phyloP scores from a whole-genome alignment of 176 grass and related monocot genomes.

The Bothriochloa decipiens region DNA sequence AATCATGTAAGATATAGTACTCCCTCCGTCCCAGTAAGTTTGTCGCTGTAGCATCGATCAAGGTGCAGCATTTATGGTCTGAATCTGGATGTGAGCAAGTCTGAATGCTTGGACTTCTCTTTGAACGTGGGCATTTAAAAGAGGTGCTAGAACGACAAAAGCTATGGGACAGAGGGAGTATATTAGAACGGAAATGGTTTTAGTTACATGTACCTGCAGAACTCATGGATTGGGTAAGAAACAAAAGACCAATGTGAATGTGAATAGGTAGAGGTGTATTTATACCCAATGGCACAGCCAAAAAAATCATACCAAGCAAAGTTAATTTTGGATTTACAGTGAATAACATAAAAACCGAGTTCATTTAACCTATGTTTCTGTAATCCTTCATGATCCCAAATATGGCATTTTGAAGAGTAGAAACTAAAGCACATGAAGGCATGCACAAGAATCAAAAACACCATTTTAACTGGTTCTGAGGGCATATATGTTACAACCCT shows the following conservation, averaged over 20 bases:
- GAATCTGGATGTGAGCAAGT: too few species aligned
- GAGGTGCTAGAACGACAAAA: too few species aligned
- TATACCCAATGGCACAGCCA: background rate
- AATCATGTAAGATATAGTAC: constrained; percentile 12
- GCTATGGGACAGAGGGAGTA: too few species aligned
- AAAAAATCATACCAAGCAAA: background rate
- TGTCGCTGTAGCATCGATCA: too few species aligned
- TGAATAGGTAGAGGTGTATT: constrained; percentile 7
- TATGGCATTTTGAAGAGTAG: background rate
- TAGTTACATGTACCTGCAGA: constrained; percentile 27
- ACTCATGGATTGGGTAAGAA: background rate
- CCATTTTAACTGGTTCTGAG: background rate
- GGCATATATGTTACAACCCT: background rate
- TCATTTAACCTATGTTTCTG: constrained; percentile 11
- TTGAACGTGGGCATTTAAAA: too few species aligned
- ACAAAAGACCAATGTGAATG: background rate
- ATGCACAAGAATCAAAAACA: constrained; percentile 1
- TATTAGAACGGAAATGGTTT: constrained; percentile 17
- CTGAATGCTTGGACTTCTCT: too few species aligned
- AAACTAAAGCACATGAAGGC: constrained; percentile 15
- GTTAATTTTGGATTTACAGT: constrained; percentile 6
- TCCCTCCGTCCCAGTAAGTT: too few species aligned
- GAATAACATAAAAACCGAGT: constrained; percentile 3
- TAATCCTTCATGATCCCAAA: background rate
- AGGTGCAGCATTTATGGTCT: too few species aligned